Evolutionary conservation across 2,329 filamentous ascomycete genomes (phyloP).

Genomic region (Catunica adiposa): DNA sequence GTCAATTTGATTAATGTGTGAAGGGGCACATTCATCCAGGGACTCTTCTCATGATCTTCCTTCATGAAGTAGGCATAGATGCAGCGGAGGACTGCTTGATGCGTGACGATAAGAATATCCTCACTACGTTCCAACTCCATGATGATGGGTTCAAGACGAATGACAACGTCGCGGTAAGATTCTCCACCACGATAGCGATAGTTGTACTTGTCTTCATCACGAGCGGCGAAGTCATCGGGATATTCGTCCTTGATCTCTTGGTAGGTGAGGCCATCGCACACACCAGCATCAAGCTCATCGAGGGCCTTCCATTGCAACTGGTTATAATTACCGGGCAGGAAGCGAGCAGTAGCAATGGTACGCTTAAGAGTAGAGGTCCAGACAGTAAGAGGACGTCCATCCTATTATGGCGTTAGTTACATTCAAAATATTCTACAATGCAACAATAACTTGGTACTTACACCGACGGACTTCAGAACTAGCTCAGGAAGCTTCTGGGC

Average conservation of each 20-base stretch:
- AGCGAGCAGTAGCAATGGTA: conserved; percentile 80
- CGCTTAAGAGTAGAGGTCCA: conserved; percentile 53
- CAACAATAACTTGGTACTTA: conserved; percentile 28
- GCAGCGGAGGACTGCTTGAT: conserved; percentile 90
- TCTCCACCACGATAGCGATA: conserved; percentile 96
- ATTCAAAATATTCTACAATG: neutral
- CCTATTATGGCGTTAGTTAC: conserved; percentile 24
- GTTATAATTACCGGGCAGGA: conserved; percentile 67
- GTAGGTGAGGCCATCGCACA: conserved; percentile 93
- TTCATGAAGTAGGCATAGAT: conserved; percentile 99
- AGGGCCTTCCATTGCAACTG: conserved; percentile 98
- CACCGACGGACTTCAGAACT: conserved; percentile 70
- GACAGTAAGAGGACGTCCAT: conserved; percentile 43
- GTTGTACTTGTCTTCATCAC: conserved; percentile 98
- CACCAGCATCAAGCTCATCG: conserved; percentile 89
- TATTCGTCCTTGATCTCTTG: conserved; percentile 82
- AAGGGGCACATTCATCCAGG: conserved; percentile 96
- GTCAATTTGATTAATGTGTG: conserved; percentile 95
- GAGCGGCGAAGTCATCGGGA: conserved; percentile 86
- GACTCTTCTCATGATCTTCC: conserved; percentile 76
- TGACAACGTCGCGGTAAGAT: conserved; percentile 90
- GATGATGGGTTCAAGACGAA: conserved; percentile 94
- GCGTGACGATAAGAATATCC: conserved; percentile 94
- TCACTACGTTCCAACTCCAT: conserved; percentile 96
- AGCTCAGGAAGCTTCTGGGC: conserved; percentile 70